Evolutionary conservation across 2,329 filamentous ascomycete genomes (phyloP).

Genomic region (Xylariaceae sp.): DNA sequence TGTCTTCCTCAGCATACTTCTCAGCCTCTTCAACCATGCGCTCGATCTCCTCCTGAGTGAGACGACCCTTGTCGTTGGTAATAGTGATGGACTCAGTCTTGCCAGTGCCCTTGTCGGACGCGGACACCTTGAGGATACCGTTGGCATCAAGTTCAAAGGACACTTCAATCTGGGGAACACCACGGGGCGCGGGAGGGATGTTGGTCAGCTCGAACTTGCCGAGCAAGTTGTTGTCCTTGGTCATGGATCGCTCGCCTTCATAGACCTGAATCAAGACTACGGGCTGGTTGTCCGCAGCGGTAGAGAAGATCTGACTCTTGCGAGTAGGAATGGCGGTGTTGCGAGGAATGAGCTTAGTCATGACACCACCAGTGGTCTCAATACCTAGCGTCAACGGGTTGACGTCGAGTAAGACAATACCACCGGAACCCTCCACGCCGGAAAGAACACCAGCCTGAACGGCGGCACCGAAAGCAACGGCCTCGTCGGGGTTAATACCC

Average conservation of each 20-base stretch:
- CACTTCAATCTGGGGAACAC: constrained; percentile 97
- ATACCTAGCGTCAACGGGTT: constrained; percentile 96
- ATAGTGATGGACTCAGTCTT: constrained; percentile 98
- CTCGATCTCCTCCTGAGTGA: constrained; percentile 94
- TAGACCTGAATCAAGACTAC: constrained; percentile 92
- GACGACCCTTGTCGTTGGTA: constrained; percentile 98
- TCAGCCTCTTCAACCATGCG: constrained; percentile 98
- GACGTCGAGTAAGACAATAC: constrained; percentile 91
- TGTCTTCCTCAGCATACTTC: constrained; percentile 98
- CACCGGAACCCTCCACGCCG: constrained; percentile 74
- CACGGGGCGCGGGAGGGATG: constrained; percentile 90
- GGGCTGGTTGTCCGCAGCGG: constrained; percentile 92
- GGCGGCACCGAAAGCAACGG: constrained; percentile 94
- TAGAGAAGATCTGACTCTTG: constrained; percentile 98
- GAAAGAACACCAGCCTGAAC: constrained; percentile 95
- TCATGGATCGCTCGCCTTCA: constrained; percentile 89
- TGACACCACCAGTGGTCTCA: constrained; percentile 94
- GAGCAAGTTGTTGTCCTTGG: constrained; percentile 94
- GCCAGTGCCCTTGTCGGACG: constrained; percentile 95
- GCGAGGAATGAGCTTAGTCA: constrained; percentile 93
- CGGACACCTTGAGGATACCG: constrained; percentile 94
- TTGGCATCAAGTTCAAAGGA: constrained; percentile 97
- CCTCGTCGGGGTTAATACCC: constrained; percentile 99
- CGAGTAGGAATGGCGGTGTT: constrained; percentile 93
- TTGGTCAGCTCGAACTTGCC: constrained; percentile 98